phyloP scores from a whole-genome alignment of 177 flowering plant genomes.

The Vitis hybrid region DNA sequence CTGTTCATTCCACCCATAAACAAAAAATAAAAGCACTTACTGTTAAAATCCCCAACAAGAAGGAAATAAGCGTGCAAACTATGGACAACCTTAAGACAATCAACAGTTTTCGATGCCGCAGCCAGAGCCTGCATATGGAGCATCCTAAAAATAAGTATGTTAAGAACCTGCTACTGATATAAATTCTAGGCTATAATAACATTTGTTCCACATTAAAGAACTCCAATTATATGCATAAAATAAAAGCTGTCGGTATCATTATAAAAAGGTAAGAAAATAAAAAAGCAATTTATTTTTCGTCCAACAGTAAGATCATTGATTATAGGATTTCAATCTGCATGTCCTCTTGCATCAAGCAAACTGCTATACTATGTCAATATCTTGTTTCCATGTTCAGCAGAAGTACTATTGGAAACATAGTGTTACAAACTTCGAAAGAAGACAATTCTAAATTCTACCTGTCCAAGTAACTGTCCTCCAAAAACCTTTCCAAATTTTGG shows the following conservation, averaged over 20 bases:
- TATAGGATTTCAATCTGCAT: neutral
- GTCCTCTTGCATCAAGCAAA: neutral
- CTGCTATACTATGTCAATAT: neutral
- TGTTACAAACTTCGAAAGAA: neutral
- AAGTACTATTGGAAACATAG: neutral
- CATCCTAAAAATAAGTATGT: conserved; percentile 5
- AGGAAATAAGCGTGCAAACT: conserved; percentile 86
- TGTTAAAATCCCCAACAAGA: conserved; percentile 65
- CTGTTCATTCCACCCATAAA: neutral
- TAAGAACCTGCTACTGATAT: neutral
- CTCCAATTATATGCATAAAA: neutral
- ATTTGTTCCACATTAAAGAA: neutral
- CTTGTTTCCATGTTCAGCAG: neutral
- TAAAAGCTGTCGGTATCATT: neutral
- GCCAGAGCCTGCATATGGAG: conserved; percentile 73
- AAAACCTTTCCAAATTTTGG: conserved; percentile 79
- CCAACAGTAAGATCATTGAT: no score
- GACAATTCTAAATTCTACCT: conserved; percentile 45
- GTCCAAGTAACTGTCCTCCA: conserved; percentile 95
- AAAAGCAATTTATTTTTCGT: neutral
- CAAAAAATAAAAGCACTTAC: conserved; percentile 46
- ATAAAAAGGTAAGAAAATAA: neutral
- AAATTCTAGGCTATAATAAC: conserved; percentile 1
- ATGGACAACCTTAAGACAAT: conserved; percentile 75
- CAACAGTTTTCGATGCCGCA: conserved; percentile 96